phyloP scores from a whole-genome alignment of 495 filamentous ascomycete genomes.

The Podospora fimiseda region DNA sequence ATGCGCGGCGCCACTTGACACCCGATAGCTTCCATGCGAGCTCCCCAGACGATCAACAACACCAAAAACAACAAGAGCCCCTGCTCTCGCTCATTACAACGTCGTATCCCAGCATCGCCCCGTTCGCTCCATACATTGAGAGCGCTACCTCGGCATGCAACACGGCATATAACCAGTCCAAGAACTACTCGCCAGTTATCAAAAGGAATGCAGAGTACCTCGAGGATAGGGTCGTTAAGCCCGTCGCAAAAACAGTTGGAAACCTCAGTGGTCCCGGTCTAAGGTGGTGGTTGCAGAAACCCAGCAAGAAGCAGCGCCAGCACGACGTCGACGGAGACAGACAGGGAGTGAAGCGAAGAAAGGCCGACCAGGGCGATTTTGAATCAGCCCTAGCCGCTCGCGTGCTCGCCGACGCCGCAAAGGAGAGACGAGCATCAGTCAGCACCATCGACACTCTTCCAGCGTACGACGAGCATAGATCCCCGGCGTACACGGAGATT shows the following conservation, averaged over 20 bases:
- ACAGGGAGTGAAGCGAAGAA: slow-evolving; percentile 56
- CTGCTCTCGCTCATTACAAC: slow-evolving; percentile 73
- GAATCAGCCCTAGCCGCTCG: not conserved
- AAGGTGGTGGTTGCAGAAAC: slow-evolving; percentile 61
- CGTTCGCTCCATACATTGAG: slow-evolving; percentile 73
- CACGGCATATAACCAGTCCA: slow-evolving; percentile 70
- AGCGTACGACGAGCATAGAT: slow-evolving; percentile 69
- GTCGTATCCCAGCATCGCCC: slow-evolving; percentile 52
- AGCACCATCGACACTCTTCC: slow-evolving; percentile 63
- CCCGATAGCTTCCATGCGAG: slow-evolving; percentile 8
- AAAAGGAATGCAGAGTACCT: slow-evolving; percentile 78
- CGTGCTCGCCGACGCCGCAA: slow-evolving; percentile 3
- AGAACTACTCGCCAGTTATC: slow-evolving; percentile 81
- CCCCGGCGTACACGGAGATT: slow-evolving; percentile 62
- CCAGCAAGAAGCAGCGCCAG: slow-evolving; percentile 35
- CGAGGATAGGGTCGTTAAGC: slow-evolving; percentile 70
- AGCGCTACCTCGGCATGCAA: slow-evolving; percentile 75
- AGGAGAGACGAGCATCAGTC: slow-evolving; percentile 39
- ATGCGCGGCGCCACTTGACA: not conserved
- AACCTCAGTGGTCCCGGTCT: slow-evolving; percentile 69
- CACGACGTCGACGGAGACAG: slow-evolving; percentile 36
- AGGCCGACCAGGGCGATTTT: slow-evolving; percentile 20
- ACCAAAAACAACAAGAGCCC: slow-evolving; percentile 53
- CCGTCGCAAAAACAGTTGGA: slow-evolving; percentile 76
- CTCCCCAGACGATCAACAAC: slow-evolving; percentile 19